phyloP scores from a whole-genome alignment of 371 early-diverging fungal species.

The Chytridium lagenaria region DNA sequence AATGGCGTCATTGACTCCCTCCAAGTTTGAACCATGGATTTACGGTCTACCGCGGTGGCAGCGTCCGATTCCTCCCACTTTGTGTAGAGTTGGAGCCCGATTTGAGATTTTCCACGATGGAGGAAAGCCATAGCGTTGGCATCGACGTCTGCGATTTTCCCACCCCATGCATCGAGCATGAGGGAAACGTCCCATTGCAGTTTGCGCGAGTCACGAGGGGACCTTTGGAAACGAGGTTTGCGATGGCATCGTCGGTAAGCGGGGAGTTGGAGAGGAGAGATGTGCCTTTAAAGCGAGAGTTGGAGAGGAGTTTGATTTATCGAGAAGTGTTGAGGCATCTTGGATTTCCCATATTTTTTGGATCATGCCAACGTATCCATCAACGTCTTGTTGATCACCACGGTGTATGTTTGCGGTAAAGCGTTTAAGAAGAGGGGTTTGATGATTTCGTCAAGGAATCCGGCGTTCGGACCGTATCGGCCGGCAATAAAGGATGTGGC shows the following conservation, averaged over 20 bases:
- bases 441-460: not conserved
- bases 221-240: not conserved
- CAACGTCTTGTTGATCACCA: not conserved
- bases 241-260: not conserved
- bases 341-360: conserved; percentile 11
- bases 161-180: conserved; percentile 20
- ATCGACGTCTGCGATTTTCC: not conserved
- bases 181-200: not conserved
- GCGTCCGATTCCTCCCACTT: not conserved
- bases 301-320: not conserved
- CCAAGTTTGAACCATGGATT: not conserved
- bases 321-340: not conserved
- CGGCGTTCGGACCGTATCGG: not conserved
- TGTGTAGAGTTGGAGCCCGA: conserved; percentile 15
- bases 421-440: not conserved
- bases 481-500: conserved; percentile 1
- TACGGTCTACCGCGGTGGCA: not conserved
- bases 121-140: not conserved
- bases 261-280: not conserved
- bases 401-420: not conserved
- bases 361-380: conserved; percentile 20
- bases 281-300: not conserved
- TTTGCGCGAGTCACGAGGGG: not conserved
- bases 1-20: not conserved
- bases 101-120: conserved; percentile 3